Evolutionary conservation across 2,329 filamentous ascomycete species (phyloP), one percentile per base, ranked within the genome.

Genomic region (Parasarocladium wereldwijsianum): DNA sequence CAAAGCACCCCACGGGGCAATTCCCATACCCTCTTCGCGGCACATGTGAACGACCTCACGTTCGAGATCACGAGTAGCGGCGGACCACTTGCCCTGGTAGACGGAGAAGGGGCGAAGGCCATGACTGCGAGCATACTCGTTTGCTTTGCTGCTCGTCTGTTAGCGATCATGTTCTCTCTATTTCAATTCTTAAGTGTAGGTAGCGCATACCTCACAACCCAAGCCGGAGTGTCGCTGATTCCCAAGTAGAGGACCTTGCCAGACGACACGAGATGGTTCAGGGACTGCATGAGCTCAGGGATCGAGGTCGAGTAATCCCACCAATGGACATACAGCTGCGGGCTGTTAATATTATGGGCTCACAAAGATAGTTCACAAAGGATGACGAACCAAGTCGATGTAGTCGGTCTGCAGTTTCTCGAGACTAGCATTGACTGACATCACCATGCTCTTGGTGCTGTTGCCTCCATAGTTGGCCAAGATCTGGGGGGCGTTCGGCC

Each of bases 301-400:
- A 80, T 69, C 0, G 62, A 64, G n/a, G 69, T 71, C n/a, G 62
- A 69, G 42, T 64, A 75, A 46, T 80, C 75, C 72, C 74, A 81
- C 66, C 67, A 73, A 39, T 76, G 70, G 19, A 74, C 57, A 31
- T 71, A 75, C 2, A 73, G 57, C 60, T 66, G 12, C 5, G 8
- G 0, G 5, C 8, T 4, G 24, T 39, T n/a, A 36, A 31, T 24
- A 16, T 15, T 17, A 13, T 8, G 22, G 11, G 5, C n/a, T 32
- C n/a, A n/a, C n/a, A n/a, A n/a, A n/a, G n/a, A n/a, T n/a, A n/a
- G n/a, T 2, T 29, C 3, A 16, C 2, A 27, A 19, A 9, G 19
- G 14, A 12, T 29, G 8, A 40, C 54, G 32, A 42, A 68, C 64
- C 32, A 78, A 44, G 42, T 84, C 78, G 34, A 83, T 70, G 43